Base-by-base conservation (phyloP, 2,329 filamentous ascomycete species). In the Myriosclerotinia scirpicola region DNA sequence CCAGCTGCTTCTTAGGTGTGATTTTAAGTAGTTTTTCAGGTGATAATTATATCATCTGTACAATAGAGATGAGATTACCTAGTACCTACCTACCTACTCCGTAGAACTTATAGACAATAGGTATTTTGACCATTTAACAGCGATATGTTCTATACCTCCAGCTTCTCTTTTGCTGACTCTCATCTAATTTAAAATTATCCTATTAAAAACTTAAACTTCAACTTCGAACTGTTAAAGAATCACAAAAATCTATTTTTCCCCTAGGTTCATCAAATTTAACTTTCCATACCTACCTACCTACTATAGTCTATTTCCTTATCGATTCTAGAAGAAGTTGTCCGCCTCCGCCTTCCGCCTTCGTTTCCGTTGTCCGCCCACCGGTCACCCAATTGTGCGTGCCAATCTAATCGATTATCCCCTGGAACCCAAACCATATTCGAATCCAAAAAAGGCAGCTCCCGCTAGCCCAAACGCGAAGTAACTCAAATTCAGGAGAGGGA, bases 401-500 rank as follows among this genome's bases (percentile, higher is more conserved):
- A 34, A 34, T 34, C 6, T 34, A 34, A 26, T 26, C 26, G 26
- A 34, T 34, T 34, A 34, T 34, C 30, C 30, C 30, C 30, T 34
- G 30, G 30, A 50, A 38, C 56, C 56, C 56, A 60, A 60, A 50
- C 44, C 56, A 48, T 20, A 22, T 46, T n/a, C 42, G 14, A 36
- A 15, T 36, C 42, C 55, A 26, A 9, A 36, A n/a, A 48, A 22
- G 44, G n/a, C 8, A 48, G 40, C 17, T 46, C n/a, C 40, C 40
- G 42, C 55, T 59, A 60, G 56, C 30, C 44, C 44, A 50, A 60
- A 50, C 20, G 30, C 42, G 56, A 60, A 60, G 56, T 36, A 34
- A 60, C 30, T 42, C 56, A 46, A 48, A 50, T 60, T 60, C 56
- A 60, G 56, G 56, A 60, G 30, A 48, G 44, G 48, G 11, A 15